These are phyloP conservation scores for Sporobolomyces pararoseus DNA, from an alignment of 768 basidiomycete genomes.

Conservation along the genomic window DNA sequence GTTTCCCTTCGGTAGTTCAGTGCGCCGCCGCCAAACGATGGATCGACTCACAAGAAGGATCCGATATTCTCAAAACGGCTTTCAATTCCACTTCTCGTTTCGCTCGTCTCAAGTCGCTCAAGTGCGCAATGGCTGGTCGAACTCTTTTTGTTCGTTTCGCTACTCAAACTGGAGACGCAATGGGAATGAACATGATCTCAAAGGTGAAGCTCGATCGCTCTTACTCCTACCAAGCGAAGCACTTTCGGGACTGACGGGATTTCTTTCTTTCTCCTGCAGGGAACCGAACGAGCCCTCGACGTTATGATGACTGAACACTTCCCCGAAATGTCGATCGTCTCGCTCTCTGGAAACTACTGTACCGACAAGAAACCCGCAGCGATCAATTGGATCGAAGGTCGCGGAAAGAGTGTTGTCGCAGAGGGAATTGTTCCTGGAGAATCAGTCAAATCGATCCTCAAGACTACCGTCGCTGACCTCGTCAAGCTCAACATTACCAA, in stretches of 20 bases:
- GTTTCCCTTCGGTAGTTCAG: constrained; percentile 75
- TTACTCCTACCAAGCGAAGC: too few relatives aligned
- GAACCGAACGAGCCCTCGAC: constrained; percentile 89
- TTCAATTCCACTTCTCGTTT: constrained; percentile 95
- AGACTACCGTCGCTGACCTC: constrained; percentile 85
- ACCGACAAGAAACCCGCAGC: constrained; percentile 99
- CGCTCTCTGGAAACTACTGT: constrained; percentile 95
- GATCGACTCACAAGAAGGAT: constrained; percentile 80
- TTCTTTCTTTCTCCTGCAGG: constrained; percentile 46
- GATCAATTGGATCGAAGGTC: constrained; percentile 99
- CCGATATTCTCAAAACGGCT: constrained; percentile 67
- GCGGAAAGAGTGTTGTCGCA: constrained; percentile 95
- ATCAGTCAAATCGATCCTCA: constrained; percentile 81
- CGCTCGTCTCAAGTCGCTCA: constrained; percentile 76
- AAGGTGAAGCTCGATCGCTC: too few relatives aligned
- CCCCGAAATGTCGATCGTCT: constrained; percentile 85
- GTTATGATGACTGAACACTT: constrained; percentile 66
- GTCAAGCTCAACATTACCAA: constrained; percentile 94
- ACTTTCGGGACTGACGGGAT: too few relatives aligned
- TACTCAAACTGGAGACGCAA: constrained; percentile 92
- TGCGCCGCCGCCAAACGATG: constrained; percentile 82
- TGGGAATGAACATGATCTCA: constrained; percentile 99
- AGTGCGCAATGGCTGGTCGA: constrained; percentile 85
- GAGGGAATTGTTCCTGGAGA: constrained; percentile 89
- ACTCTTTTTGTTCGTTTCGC: constrained; percentile 90